A percentile compares a stretch with the other conserved stretches of the same genome.
Evolutionary conservation across 441 rosid genomes (phyloP).

Genomic region (Adansonia grandidieri): DNA sequence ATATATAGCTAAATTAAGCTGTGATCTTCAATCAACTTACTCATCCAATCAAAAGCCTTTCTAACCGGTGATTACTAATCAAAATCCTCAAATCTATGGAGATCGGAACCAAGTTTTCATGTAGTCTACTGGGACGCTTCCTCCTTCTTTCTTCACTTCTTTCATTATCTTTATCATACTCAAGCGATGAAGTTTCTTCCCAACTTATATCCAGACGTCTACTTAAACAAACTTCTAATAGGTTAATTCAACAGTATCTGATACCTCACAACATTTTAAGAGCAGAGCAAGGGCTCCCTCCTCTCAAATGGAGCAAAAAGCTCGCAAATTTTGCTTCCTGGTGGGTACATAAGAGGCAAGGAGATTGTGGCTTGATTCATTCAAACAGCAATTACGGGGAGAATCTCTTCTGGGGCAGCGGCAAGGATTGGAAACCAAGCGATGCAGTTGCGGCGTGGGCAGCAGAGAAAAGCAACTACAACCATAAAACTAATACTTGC

Average conservation of each 20-base stretch:
- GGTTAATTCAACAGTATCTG: constrained; percentile 39
- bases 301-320: constrained; percentile 57
- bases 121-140: constrained; percentile 26
- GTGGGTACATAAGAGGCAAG: constrained; percentile 46
- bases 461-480: constrained; percentile 44
- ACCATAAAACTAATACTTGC: constrained; percentile 46
- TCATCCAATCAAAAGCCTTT: neutral
- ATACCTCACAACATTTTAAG: constrained; percentile 48
- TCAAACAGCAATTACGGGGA: constrained; percentile 55
- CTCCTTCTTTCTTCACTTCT: constrained; percentile 32
- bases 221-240: neutral
- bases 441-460: constrained; percentile 59
- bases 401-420: constrained; percentile 66
- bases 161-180: constrained; percentile 16
- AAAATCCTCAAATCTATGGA: constrained; percentile 16
- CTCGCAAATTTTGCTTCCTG: constrained; percentile 47
- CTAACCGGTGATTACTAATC: neutral
- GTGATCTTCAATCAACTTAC: neutral
- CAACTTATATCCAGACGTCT: constrained; percentile 18
- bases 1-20: neutral
- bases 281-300: constrained; percentile 51
- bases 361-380: constrained; percentile 56
- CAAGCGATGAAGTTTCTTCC: constrained; percentile 16
- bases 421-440: constrained; percentile 47
- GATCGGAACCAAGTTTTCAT: constrained; percentile 29